These are phyloP conservation scores for Claviceps sp. DNA, from an alignment of 2,329 filamentous ascomycete species.

Conservation along the genomic window DNA sequence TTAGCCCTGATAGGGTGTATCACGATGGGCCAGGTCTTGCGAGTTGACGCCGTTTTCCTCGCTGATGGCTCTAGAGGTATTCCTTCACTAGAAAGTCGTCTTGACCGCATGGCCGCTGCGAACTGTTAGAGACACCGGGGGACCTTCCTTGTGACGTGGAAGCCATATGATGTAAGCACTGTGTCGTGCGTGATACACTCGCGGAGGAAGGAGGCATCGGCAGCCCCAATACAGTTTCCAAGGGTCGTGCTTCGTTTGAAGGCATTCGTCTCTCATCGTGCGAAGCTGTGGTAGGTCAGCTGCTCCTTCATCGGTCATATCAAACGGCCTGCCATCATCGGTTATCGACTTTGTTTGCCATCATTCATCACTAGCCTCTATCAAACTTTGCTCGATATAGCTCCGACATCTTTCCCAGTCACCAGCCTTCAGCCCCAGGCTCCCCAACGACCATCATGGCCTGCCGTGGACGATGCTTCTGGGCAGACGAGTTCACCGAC, in stretches of 20 bases:
- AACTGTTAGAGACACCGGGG: too few species aligned
- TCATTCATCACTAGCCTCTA: background rate
- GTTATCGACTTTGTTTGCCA: background rate
- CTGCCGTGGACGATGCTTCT: constrained; percentile 16
- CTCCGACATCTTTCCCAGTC: background rate
- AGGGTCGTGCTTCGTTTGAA: background rate
- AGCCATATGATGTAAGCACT: too few species aligned
- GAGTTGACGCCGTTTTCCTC: too few species aligned
- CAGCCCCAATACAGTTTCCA: background rate
- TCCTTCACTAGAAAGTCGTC: too few species aligned
- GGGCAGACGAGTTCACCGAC: background rate
- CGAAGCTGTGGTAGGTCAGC: background rate
- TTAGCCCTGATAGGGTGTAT: too few species aligned
- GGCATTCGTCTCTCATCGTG: background rate
- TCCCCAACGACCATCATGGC: constrained; percentile 5
- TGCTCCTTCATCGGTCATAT: background rate
- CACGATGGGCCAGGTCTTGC: too few species aligned
- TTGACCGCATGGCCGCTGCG: too few species aligned
- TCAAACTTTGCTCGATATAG: background rate
- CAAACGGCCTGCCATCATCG: background rate
- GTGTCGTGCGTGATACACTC: too few species aligned
- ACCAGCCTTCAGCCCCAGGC: background rate
- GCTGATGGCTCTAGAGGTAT: too few species aligned
- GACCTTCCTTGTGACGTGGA: too few species aligned
- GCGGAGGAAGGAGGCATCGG: too few species aligned